Percentiles rank a stretch among this genome's conserved stretches.
phyloP scores from a whole-genome alignment of 495 filamentous ascomycete genomes.

The Pyrenopolyporus hunteri region DNA sequence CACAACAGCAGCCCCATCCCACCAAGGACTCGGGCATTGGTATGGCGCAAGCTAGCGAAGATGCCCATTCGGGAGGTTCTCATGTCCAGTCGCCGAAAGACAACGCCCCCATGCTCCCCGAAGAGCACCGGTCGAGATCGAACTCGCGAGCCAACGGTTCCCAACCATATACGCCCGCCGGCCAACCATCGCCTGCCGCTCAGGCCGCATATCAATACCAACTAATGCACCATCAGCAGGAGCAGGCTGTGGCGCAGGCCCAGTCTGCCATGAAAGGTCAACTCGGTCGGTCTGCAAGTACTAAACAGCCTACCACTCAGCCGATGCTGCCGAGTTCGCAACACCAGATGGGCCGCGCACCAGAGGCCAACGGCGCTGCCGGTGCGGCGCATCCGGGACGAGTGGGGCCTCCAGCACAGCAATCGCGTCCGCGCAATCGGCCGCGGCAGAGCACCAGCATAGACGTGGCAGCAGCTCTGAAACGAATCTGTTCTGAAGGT shows the following conservation, averaged over 20 bases:
- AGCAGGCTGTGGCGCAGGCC: conserved; percentile 75
- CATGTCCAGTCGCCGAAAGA: conserved; percentile 53
- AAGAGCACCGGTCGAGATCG: conserved; percentile 61
- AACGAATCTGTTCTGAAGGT: conserved; percentile 85
- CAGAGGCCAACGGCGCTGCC: conserved; percentile 64
- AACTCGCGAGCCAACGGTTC: conserved; percentile 58
- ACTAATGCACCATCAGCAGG: conserved; percentile 70
- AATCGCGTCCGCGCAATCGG: conserved; percentile 75
- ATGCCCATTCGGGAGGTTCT: conserved; percentile 49
- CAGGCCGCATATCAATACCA: conserved; percentile 72
- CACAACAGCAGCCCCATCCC: conserved; percentile 55
- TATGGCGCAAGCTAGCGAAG: conserved; percentile 60
- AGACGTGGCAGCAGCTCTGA: conserved; percentile 82
- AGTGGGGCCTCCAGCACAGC: conserved; percentile 52
- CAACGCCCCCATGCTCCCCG: conserved; percentile 57
- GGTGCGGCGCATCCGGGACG: conserved; percentile 51
- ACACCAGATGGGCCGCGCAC: conserved; percentile 58
- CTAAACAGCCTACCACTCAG: conserved; percentile 56
- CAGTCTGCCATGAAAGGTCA: conserved; percentile 64
- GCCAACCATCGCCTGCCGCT: conserved; percentile 38
- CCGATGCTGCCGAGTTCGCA: conserved; percentile 62
- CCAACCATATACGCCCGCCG: conserved; percentile 49
- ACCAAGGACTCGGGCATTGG: conserved; percentile 61
- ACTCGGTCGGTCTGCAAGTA: conserved; percentile 69
- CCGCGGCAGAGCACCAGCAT: conserved; percentile 72